Conservation (phyloP, 1,284 basidiomycete genomes). For the Ganoderma multipileum region DNA sequence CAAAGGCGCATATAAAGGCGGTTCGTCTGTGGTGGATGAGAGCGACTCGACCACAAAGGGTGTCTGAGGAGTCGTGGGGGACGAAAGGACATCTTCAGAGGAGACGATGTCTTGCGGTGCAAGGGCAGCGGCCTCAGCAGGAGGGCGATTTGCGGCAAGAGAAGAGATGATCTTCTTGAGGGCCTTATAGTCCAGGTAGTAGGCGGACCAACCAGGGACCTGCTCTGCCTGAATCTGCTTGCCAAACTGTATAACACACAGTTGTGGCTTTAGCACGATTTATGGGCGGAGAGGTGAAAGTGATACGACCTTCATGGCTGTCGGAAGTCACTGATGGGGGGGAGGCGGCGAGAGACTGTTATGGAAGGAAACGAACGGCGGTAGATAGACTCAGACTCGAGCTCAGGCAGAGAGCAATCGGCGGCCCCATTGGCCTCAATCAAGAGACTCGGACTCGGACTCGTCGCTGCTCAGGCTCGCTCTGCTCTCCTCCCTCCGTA, state of each 20-base stretch:
- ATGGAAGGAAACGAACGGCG: conserved; percentile 15
- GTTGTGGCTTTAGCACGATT: conserved; percentile 31
- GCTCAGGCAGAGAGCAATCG: conserved; percentile 1
- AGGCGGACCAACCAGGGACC: conserved; percentile 95
- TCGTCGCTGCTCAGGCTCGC: background rate
- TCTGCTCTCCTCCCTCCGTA: background rate
- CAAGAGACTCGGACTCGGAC: background rate
- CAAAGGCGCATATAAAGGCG: conserved; percentile 64
- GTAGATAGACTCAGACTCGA: conserved; percentile 9
- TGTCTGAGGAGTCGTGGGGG: conserved; percentile 5
- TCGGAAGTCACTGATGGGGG: conserved; percentile 5
- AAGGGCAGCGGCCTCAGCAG: conserved; percentile 87
- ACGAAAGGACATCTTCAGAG: conserved; percentile 63
- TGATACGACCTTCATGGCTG: conserved; percentile 45
- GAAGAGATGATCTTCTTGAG: conserved; percentile 99
- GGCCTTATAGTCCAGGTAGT: conserved; percentile 99
- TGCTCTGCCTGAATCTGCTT: conserved; percentile 98
- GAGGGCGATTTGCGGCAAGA: conserved; percentile 89
- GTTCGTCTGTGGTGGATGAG: conserved; percentile 41
- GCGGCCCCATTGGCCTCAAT: conserved; percentile 4
- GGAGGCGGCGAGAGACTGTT: conserved; percentile 13
- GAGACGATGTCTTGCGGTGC: conserved; percentile 75
- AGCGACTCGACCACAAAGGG: background rate
- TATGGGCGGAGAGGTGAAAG: conserved; percentile 14
- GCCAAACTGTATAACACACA: conserved; percentile 77